Percentiles rank a stretch among this genome's conserved stretches.
These are phyloP conservation scores for Dillenia suffruticosa DNA, from an alignment of 164 flowering plant genomes.

Conservation along the genomic window DNA sequence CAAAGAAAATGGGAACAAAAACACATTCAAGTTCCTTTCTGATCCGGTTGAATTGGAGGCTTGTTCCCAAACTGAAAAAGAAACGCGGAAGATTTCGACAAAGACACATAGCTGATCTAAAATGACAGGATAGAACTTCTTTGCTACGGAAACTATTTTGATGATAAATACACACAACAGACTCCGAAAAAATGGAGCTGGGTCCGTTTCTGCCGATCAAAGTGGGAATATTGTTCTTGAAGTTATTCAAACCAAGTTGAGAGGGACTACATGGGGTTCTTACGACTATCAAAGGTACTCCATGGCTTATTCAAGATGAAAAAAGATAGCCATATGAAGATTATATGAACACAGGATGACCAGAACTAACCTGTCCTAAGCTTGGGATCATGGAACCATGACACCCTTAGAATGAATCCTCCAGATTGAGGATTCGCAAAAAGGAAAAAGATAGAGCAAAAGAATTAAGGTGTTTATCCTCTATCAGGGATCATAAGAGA, in stretches of 20 bases:
- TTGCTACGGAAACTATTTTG: constrained; percentile 17
- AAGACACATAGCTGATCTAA: constrained; percentile 13
- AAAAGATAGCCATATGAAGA: constrained; percentile 12
- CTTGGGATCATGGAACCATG: constrained; percentile 21
- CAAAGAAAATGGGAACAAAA: constrained; percentile 26
- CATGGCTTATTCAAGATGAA: constrained; percentile 47
- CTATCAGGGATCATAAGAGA: constrained; percentile 12
- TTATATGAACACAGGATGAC: constrained; percentile 32
- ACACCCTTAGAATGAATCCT: too few relatives aligned
- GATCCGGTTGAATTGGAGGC: constrained; percentile 21
- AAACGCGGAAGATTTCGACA: neutral
- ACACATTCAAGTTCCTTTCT: constrained; percentile 25
- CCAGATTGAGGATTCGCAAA: constrained; percentile 9
- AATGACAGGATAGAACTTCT: constrained; percentile 16
- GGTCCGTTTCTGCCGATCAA: constrained; percentile 10
- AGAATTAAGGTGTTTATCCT: neutral
- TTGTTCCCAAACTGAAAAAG: constrained; percentile 19
- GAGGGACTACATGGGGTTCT: constrained; percentile 26
- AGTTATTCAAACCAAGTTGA: constrained; percentile 30
- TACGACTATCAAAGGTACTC: constrained; percentile 22
- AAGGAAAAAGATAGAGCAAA: constrained; percentile 3
- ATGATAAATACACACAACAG: constrained; percentile 23
- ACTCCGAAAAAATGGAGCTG: constrained; percentile 14
- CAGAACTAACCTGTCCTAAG: constrained; percentile 17
- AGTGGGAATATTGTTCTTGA: constrained; percentile 9